phyloP scores from a whole-genome alignment of 148 eudicot species.

The Rhododendron mucronatum region DNA sequence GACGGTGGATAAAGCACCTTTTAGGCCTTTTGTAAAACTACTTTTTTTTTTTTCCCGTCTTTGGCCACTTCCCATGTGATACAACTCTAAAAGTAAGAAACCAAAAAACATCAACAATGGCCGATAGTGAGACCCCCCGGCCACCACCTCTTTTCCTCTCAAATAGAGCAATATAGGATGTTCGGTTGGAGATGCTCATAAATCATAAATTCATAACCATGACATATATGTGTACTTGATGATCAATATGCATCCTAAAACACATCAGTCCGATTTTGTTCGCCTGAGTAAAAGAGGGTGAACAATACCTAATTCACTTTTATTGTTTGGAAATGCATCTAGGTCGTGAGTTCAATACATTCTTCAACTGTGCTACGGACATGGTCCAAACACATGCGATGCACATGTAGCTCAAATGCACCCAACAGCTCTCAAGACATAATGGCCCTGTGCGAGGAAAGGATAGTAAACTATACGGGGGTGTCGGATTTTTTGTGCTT shows the following conservation, averaged over 20 bases:
- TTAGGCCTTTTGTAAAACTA: background rate
- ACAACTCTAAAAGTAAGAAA: slow-evolving; percentile 12
- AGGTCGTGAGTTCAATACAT: background rate
- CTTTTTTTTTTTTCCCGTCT: background rate
- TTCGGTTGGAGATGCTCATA: background rate
- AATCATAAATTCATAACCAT: background rate
- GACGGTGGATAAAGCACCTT: background rate
- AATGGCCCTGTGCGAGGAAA: no score
- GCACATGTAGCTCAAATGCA: no score
- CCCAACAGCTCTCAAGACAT: background rate
- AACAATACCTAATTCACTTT: no score
- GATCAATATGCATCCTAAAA: no score
- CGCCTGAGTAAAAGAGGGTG: background rate
- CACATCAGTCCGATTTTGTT: background rate
- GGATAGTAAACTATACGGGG: no score
- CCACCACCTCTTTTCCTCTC: background rate
- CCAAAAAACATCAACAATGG: slow-evolving; percentile 4
- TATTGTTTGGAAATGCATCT: no score
- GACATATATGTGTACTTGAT: no score
- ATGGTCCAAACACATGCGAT: no score
- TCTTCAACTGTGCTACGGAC: no score
- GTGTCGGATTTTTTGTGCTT: no score
- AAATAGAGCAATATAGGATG: background rate
- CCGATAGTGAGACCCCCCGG: no score
- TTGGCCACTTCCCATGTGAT: slow-evolving; percentile 23